A percentile compares a stretch with the other conserved stretches of the same genome.
phyloP scores from a whole-genome alignment of 2,329 filamentous ascomycete species.

The Penicillium sp. region DNA sequence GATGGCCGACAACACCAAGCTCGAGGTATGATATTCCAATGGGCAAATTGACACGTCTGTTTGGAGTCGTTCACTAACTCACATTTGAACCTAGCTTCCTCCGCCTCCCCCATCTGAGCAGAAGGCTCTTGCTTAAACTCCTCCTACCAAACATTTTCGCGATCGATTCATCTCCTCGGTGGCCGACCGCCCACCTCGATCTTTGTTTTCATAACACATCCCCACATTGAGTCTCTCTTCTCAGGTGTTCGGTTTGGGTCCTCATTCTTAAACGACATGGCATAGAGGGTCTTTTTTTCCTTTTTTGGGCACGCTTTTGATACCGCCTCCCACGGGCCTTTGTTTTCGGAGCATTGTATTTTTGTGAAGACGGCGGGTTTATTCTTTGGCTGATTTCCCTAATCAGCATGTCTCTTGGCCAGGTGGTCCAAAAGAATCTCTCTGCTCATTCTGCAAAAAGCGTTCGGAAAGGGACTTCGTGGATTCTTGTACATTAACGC shows the following conservation, averaged over 20 bases:
- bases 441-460: slow-evolving; percentile 19
- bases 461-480: slow-evolving; percentile 14
- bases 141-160: slow-evolving; percentile 5
- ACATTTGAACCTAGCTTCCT: slow-evolving; percentile 28
- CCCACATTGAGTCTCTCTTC: slow-evolving; percentile 35
- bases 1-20: slow-evolving; percentile 81
- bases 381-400: slow-evolving; percentile 26
- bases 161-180: slow-evolving; percentile 15
- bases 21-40: slow-evolving; percentile 57
- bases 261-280: slow-evolving; percentile 33
- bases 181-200: slow-evolving; percentile 21
- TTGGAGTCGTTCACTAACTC: background rate
- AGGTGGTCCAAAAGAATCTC: slow-evolving; percentile 11
- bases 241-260: slow-evolving; percentile 38
- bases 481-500: slow-evolving; percentile 35
- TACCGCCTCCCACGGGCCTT: slow-evolving; percentile 22
- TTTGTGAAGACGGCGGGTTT: slow-evolving; percentile 26
- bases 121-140: slow-evolving; percentile 35
- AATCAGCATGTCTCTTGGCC: slow-evolving; percentile 17
- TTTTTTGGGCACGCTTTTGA: slow-evolving; percentile 25
- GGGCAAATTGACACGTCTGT: background rate
- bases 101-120: slow-evolving; percentile 35
- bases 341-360: slow-evolving; percentile 28
- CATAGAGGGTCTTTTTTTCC: slow-evolving; percentile 29
- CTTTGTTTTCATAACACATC: slow-evolving; percentile 21